Evolutionary conservation across 768 basidiomycete species (phyloP).

Genomic region (Termitomyces heimii): DNA sequence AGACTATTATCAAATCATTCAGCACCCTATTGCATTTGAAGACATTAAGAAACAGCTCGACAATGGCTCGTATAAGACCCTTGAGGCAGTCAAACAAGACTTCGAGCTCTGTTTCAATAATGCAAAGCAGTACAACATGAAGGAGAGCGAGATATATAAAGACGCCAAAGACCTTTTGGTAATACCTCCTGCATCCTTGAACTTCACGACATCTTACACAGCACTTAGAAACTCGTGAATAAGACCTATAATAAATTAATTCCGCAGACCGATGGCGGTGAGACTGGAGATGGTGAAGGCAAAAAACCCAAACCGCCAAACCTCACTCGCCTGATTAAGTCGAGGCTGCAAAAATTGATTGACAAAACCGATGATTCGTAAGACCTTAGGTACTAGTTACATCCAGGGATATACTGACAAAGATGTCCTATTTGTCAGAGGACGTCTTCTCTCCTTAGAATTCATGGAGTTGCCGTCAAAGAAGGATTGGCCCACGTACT

Average conservation of each 20-base stretch:
- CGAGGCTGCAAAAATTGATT: slow-evolving; percentile 65
- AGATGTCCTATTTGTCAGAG: slow-evolving; percentile 32
- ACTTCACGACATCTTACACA: slow-evolving; percentile 2
- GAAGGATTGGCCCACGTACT: slow-evolving; percentile 76
- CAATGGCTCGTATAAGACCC: slow-evolving; percentile 47
- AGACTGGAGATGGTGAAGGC: slow-evolving; percentile 33
- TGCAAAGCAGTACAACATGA: slow-evolving; percentile 77
- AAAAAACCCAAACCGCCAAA: slow-evolving; percentile 56
- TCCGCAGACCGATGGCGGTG: slow-evolving; percentile 33
- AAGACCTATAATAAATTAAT: slow-evolving; percentile 43
- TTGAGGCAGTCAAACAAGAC: slow-evolving; percentile 64
- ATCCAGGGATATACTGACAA: not conserved
- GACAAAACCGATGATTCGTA: slow-evolving; percentile 69
- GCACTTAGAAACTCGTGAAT: slow-evolving; percentile 41
- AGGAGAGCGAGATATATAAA: slow-evolving; percentile 71
- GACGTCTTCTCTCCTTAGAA: slow-evolving; percentile 58
- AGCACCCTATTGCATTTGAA: slow-evolving; percentile 79
- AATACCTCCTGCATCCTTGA: slow-evolving; percentile 20
- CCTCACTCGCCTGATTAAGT: slow-evolving; percentile 61
- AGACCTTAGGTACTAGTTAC: slow-evolving; percentile 20
- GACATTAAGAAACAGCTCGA: slow-evolving; percentile 83
- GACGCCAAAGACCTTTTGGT: slow-evolving; percentile 84
- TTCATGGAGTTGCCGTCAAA: slow-evolving; percentile 85
- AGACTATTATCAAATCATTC: slow-evolving; percentile 82
- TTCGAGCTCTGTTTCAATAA: slow-evolving; percentile 78